Percentiles rank a stretch among this genome's conserved stretches.
phyloP scores from a whole-genome alignment of 2,329 filamentous ascomycete species.

The Penicillium thymicola region DNA sequence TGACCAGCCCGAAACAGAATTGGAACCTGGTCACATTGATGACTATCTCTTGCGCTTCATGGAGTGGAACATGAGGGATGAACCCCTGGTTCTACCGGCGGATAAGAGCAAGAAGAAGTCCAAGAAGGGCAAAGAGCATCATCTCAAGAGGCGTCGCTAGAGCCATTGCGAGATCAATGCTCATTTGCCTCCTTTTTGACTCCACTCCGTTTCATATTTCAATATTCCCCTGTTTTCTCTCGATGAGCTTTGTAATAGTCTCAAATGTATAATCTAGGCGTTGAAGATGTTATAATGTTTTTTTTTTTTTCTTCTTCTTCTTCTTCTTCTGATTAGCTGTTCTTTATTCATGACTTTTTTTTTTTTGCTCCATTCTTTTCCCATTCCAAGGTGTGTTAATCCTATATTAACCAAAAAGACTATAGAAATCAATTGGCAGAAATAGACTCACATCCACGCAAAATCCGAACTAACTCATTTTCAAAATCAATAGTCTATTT shows the following conservation, averaged over 20 bases:
- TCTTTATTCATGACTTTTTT: neutral
- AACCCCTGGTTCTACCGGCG: conserved; percentile 47
- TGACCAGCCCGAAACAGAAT: conserved; percentile 37
- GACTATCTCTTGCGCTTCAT: conserved; percentile 72
- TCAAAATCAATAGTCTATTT: neutral
- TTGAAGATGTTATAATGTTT: neutral
- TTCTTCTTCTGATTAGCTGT: neutral
- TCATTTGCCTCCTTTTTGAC: neutral
- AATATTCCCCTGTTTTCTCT: neutral
- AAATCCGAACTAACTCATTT: neutral
- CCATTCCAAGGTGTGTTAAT: neutral
- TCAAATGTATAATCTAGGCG: neutral
- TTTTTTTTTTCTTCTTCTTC: too few species aligned
- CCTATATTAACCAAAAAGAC: neutral
- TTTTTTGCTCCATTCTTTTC: neutral
- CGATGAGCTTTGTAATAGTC: neutral
- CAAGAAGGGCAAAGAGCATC: conserved; percentile 48
- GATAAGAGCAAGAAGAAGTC: conserved; percentile 50
- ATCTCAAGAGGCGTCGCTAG: conserved; percentile 38
- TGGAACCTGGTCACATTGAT: conserved; percentile 62
- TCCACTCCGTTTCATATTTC: neutral
- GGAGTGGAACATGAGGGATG: conserved; percentile 54
- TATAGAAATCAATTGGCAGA: neutral
- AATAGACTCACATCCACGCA: neutral
- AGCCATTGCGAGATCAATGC: neutral